Conservation (phyloP, 306 rosid genomes). For the Boehmeria nivea region DNA sequence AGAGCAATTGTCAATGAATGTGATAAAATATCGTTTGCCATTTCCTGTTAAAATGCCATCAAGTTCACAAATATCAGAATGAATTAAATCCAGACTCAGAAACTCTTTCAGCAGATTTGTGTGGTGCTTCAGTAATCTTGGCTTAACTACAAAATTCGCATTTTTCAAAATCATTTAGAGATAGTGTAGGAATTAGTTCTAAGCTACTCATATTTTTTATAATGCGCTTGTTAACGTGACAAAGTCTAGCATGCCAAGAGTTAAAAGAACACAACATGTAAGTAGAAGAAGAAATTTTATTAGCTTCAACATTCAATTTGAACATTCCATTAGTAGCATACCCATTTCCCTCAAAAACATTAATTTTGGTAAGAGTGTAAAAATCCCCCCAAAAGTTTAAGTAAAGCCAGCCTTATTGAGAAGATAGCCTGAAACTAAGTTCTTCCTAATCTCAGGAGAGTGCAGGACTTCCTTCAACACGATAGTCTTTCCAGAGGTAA, state of each 20-base stretch:
- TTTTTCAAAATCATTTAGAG: conserved; percentile 8
- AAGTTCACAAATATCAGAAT: conserved; percentile 13
- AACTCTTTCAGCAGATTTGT: neutral
- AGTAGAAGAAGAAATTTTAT: conserved; percentile 3
- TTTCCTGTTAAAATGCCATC: neutral
- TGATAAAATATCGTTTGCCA: neutral
- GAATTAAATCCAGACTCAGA: neutral
- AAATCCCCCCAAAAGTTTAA: neutral
- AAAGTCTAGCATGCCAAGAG: conserved; percentile 2
- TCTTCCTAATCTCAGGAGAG: conserved; percentile 2
- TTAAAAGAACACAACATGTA: conserved; percentile 2
- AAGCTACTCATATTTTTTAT: conserved; percentile 3
- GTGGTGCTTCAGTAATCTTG: neutral
- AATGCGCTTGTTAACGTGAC: conserved; percentile 6
- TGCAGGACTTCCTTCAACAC: neutral
- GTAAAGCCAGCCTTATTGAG: conserved; percentile 9
- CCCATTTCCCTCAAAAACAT: conserved; percentile 5
- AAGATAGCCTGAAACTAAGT: conserved; percentile 1
- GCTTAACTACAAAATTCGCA: conserved; percentile 1
- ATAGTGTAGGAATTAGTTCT: conserved; percentile 1
- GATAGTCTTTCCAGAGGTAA: conserved; percentile 11
- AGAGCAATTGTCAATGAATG: neutral
- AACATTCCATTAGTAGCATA: conserved; percentile 11
- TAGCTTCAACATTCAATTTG: neutral
- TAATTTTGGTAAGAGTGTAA: neutral